Conservation (phyloP, 1,139 yeast genomes). For the Saccharomycopsis crataegensis region DNA sequence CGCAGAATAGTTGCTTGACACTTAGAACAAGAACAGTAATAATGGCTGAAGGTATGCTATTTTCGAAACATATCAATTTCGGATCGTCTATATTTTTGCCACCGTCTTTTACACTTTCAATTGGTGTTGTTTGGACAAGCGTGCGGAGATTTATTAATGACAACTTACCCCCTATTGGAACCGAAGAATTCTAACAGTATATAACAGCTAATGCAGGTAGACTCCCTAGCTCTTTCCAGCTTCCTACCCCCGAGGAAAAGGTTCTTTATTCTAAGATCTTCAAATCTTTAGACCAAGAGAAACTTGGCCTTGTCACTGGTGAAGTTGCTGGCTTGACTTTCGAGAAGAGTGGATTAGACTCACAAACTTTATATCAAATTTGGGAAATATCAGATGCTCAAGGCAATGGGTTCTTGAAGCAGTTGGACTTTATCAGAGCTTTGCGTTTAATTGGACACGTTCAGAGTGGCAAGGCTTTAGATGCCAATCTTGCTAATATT, state of each 20-base stretch:
- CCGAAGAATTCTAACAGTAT: too few relatives aligned
- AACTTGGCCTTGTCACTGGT: slow-evolving; percentile 80
- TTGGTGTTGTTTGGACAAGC: too few relatives aligned
- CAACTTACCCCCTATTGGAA: too few relatives aligned
- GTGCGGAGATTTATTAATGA: too few relatives aligned
- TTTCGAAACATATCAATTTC: too few relatives aligned
- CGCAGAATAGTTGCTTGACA: too few relatives aligned
- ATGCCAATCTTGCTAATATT: slow-evolving; percentile 42
- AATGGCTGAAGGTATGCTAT: too few relatives aligned
- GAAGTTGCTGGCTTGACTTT: slow-evolving; percentile 80
- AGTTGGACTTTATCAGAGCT: slow-evolving; percentile 75
- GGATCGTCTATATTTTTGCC: too few relatives aligned
- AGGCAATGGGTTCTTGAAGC: slow-evolving; percentile 79
- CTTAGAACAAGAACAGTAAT: too few relatives aligned
- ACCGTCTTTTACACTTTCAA: too few relatives aligned
- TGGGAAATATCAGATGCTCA: slow-evolving; percentile 90
- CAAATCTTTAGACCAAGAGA: slow-evolving; percentile 70
- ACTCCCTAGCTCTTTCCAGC: slow-evolving; percentile 22
- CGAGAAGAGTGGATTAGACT: slow-evolving; percentile 80
- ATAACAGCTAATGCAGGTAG: too few relatives aligned
- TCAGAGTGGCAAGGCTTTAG: slow-evolving; percentile 62
- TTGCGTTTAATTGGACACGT: slow-evolving; percentile 86
- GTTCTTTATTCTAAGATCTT: slow-evolving; percentile 66
- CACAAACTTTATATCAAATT: slow-evolving; percentile 74
- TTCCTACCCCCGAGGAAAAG: slow-evolving; percentile 74